Percentiles rank a stretch among this genome's conserved stretches.
Conservation (phyloP, 805 yeast genomes). For the Metschnikowia lochheadii region DNA sequence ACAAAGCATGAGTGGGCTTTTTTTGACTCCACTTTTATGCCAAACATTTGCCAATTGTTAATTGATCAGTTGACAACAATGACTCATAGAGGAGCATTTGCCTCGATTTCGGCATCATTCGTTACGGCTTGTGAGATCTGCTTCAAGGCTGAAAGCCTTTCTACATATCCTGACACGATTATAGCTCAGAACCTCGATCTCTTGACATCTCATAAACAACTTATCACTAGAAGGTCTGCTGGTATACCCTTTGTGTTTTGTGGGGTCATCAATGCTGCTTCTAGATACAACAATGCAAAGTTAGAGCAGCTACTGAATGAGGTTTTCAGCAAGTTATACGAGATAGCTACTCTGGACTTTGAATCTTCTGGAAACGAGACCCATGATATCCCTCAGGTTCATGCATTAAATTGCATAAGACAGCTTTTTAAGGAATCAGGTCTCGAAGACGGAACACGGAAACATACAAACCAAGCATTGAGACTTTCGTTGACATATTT, state of each 20-base stretch:
- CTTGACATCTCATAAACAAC: slow-evolving; percentile 56
- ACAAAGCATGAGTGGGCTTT: slow-evolving; percentile 4
- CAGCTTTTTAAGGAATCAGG: slow-evolving; percentile 69
- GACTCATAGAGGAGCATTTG: slow-evolving; percentile 88
- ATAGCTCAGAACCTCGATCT: background rate
- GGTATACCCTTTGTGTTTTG: slow-evolving; percentile 82
- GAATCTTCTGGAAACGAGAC: slow-evolving; percentile 44
- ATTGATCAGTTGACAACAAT: slow-evolving; percentile 67
- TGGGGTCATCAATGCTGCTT: slow-evolving; percentile 57
- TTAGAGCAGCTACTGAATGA: slow-evolving; percentile 32
- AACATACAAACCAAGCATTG: slow-evolving; percentile 45
- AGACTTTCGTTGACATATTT: slow-evolving; percentile 60
- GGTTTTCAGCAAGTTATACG: slow-evolving; percentile 50
- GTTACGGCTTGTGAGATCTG: slow-evolving; percentile 62
- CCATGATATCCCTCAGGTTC: slow-evolving; percentile 84
- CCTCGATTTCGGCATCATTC: slow-evolving; percentile 82
- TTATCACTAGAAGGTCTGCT: slow-evolving; percentile 85
- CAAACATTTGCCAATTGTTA: slow-evolving; percentile 48
- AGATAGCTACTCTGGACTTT: slow-evolving; percentile 52
- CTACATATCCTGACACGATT: background rate
- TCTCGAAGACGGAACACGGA: slow-evolving; percentile 43
- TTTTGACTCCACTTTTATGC: slow-evolving; percentile 24
- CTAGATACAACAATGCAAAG: slow-evolving; percentile 22
- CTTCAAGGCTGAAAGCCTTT: slow-evolving; percentile 16
- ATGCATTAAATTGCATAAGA: slow-evolving; percentile 83